Conservation (phyloP, 2,329 filamentous ascomycete genomes). For the Emericellopsis atlantica region DNA sequence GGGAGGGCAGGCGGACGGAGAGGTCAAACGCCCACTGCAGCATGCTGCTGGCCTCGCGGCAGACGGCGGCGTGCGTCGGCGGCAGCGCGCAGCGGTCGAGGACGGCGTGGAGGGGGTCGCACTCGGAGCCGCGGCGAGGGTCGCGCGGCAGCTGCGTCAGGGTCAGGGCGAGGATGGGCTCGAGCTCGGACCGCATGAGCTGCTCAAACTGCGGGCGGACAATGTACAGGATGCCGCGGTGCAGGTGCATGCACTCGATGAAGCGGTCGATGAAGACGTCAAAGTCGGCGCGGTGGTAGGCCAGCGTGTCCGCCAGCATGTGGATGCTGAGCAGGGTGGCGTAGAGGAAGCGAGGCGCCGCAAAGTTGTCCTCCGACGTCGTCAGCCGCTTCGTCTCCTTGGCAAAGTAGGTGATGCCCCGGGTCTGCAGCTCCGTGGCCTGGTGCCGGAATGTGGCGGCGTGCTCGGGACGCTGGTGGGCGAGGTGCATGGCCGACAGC, state of each 20-base stretch:
- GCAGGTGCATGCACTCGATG: constrained; percentile 25
- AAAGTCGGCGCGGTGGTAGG: constrained; percentile 21
- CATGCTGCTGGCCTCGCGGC: constrained; percentile 12
- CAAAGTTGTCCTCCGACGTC: constrained; percentile 13
- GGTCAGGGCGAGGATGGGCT: constrained; percentile 11
- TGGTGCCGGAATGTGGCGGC: constrained; percentile 16
- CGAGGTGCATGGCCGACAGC: constrained; percentile 27
- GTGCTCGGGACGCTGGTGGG: constrained; percentile 7
- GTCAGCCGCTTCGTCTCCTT: constrained; percentile 10
- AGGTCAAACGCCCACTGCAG: constrained; percentile 22
- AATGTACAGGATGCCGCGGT: constrained; percentile 26
- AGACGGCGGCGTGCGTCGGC: constrained; percentile 12
- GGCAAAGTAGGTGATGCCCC: constrained; percentile 25
- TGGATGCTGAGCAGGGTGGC: constrained; percentile 30
- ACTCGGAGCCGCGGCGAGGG: constrained; percentile 11
- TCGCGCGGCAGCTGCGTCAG: constrained; percentile 5
- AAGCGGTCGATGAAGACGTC: constrained; percentile 25
- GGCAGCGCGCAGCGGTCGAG: constrained; percentile 18
- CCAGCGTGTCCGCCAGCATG: constrained; percentile 32
- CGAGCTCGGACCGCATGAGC: constrained; percentile 21
- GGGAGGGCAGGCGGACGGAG: constrained; percentile 10
- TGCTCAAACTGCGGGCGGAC: constrained; percentile 19
- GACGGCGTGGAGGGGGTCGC: constrained; percentile 11
- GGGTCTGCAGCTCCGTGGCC: constrained; percentile 30
- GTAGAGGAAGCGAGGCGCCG: constrained; percentile 30